Evolutionary conservation across 2,329 filamentous ascomycete species (phyloP).

Genomic region (Cytospora mali): DNA sequence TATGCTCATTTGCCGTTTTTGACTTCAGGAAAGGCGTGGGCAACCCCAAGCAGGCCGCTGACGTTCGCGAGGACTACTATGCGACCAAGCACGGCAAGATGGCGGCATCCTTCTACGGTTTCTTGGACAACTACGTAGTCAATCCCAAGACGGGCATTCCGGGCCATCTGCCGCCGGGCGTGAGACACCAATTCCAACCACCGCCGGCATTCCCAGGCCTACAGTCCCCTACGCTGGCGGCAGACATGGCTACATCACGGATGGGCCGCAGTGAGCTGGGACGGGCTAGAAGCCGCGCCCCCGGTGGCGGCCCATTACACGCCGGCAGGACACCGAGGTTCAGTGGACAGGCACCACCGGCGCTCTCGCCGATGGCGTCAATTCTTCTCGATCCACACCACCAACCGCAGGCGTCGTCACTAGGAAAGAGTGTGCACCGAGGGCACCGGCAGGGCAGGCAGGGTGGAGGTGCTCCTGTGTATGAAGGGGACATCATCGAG

Average conservation of each 20-base stretch:
- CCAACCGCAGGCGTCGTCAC: constrained; percentile 60
- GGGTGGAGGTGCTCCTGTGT: constrained; percentile 41
- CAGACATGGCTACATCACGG: constrained; percentile 58
- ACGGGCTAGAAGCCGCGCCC: constrained; percentile 45
- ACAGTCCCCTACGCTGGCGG: constrained; percentile 61
- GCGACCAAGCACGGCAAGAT: constrained; percentile 96
- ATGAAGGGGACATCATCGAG: constrained; percentile 57
- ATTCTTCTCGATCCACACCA: constrained; percentile 76
- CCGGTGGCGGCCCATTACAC: constrained; percentile 38
- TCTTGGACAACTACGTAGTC: constrained; percentile 86
- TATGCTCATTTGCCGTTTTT: constrained; percentile 97
- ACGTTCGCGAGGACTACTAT: constrained; percentile 89
- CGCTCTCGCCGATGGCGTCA: constrained; percentile 69
- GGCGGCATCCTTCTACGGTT: constrained; percentile 95
- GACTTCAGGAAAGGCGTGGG: constrained; percentile 84
- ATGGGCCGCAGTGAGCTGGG: constrained; percentile 46
- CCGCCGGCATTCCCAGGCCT: constrained; percentile 75
- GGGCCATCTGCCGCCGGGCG: constrained; percentile 59
- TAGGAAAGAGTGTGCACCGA: constrained; percentile 51
- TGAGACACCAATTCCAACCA: constrained; percentile 67
- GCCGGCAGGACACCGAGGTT: constrained; percentile 46
- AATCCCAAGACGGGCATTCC: constrained; percentile 70
- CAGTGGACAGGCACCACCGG: constrained; percentile 46
- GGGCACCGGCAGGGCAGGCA: constrained; percentile 42
- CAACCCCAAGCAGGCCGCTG: constrained; percentile 49